Evolutionary conservation across 2,329 filamentous ascomycete species (phyloP).

Genomic region (Colletotrichum tropicicola): DNA sequence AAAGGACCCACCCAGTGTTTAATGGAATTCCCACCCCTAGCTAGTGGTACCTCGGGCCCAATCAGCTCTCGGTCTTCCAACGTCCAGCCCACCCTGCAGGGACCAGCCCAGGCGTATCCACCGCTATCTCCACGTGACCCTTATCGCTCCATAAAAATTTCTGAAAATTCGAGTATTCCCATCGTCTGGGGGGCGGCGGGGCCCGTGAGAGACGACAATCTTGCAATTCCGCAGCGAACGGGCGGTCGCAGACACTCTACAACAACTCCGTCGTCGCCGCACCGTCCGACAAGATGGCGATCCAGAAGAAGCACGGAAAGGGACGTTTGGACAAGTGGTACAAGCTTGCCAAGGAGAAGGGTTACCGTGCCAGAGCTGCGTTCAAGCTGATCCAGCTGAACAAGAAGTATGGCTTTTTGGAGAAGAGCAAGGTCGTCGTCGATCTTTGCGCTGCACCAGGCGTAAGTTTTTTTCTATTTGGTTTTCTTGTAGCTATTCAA

Average conservation of each 20-base stretch:
- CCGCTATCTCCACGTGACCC: constrained; percentile 16
- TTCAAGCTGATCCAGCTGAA: constrained; percentile 99
- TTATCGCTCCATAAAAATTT: constrained; percentile 24
- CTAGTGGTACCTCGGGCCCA: not conserved
- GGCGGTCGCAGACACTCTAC: constrained; percentile 7
- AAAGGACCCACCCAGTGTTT: not conserved
- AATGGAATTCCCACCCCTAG: not conserved
- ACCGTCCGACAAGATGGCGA: constrained; percentile 72
- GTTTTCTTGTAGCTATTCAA: not conserved
- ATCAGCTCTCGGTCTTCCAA: not conserved
- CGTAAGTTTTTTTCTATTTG: no score
- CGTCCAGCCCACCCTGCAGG: not conserved
- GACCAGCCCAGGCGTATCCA: not conserved
- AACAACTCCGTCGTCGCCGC: not conserved
- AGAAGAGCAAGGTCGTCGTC: constrained; percentile 94
- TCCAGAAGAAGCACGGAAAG: constrained; percentile 99
- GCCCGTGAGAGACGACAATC: not conserved
- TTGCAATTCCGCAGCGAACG: constrained; percentile 6
- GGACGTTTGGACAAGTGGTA: constrained; percentile 99
- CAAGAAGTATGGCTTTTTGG: constrained; percentile 98
- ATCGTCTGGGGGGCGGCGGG: constrained; percentile 16
- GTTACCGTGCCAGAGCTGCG: constrained; percentile 92
- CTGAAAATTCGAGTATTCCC: constrained; percentile 14
- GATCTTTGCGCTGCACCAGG: constrained; percentile 98
- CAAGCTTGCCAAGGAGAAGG: constrained; percentile 97